Evolutionary conservation across 176 grass and related monocot species (phyloP).

Genomic region (Oryza australiensis): DNA sequence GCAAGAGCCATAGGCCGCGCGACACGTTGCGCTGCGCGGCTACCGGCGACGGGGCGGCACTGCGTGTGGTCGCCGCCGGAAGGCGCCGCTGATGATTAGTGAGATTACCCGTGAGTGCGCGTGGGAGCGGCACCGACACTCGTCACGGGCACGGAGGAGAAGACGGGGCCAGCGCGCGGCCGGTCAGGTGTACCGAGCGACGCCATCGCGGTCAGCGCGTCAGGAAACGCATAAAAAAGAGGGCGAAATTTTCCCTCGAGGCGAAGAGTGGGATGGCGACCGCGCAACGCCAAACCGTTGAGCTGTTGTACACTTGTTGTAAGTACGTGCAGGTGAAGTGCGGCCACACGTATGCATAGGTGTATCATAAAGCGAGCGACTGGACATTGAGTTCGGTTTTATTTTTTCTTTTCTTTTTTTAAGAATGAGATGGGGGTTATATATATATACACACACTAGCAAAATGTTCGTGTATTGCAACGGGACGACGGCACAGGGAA

Average conservation of each 20-base stretch:
- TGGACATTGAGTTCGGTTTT: too few relatives aligned
- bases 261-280: background rate
- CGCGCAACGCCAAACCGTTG: background rate
- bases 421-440: too few relatives aligned
- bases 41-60: background rate
- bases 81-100: background rate
- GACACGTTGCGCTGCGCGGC: slow-evolving; percentile 6
- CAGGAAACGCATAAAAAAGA: background rate
- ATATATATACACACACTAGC: too few relatives aligned
- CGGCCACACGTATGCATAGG: background rate
- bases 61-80: background rate
- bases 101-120: background rate
- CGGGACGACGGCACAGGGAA: too few relatives aligned
- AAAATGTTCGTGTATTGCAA: too few relatives aligned
- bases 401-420: too few relatives aligned
- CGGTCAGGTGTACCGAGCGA: slow-evolving; percentile 35
- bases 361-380: too few relatives aligned
- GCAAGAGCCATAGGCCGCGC: background rate
- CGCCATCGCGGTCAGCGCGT: slow-evolving; percentile 20
- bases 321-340: background rate
- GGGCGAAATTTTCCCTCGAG: background rate
- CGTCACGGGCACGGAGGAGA: background rate
- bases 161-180: background rate
- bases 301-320: background rate
- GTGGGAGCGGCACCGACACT: slow-evolving; percentile 32